Base-by-base conservation (phyloP, 2,329 filamentous ascomycete species). In the Arthroderma sp. region DNA sequence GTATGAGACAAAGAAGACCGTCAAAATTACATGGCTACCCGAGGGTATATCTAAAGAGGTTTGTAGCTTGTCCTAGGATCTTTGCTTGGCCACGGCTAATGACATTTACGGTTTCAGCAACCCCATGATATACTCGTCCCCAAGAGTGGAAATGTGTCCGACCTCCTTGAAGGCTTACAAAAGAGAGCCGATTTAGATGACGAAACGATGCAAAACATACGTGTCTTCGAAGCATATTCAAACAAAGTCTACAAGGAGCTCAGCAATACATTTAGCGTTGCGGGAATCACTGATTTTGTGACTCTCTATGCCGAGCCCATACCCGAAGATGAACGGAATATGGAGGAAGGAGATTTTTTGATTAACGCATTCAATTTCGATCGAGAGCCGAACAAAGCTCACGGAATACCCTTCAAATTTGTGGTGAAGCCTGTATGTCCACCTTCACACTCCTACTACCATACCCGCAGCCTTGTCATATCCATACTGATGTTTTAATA, bases 31-130 rank as follows among this genome's bases (percentile, higher is more conserved):
- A 1, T 89, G 83, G 78, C 70, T 98, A 38, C 83, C 82, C 36
- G 91, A 98, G 51, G 91, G 91, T 37, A 82, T 96, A 50, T 79
- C 79, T 7, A 96, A 95, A 69, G 88, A 94, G 68, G 84, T 86
- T 65, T 63, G 73, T 59, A 10, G 15, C 28, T 32, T 31, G 30
- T 3, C 6, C 9, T n/a, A 15, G 10, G 11, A 11, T 32, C 8
- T 11, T 10, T 43, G 4, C 9, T 22, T n/a, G 40, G 29, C 5
- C 28, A 29, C n/a, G 28, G 40, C 15, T 42, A 22, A 42, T n/a
- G 27, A 32, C 22, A 15, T 22, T 33, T 38, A 50, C 34, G 5
- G 6, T 30, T 48, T 30, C 49, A 87, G 78, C 87, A 95, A 56
- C 70, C 73, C 1, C 77, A 78, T 50, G 88, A 95, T 53, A 66